These are phyloP conservation scores for Aureobasidium musti DNA, from an alignment of 2,329 filamentous ascomycete genomes.

Conservation along the genomic window DNA sequence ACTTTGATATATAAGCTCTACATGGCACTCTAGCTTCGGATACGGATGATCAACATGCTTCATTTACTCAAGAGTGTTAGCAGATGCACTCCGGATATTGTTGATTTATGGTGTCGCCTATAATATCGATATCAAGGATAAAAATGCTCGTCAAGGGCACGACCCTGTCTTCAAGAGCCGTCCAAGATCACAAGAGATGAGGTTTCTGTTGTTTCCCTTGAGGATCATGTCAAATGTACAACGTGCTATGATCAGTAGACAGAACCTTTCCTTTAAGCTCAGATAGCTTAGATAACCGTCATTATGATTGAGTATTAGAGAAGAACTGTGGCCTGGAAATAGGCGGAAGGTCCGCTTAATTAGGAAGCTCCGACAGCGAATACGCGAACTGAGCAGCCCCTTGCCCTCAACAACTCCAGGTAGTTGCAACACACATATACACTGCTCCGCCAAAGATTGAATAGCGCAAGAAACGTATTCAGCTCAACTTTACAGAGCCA, in stretches of 20 bases:
- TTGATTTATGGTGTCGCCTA: background rate
- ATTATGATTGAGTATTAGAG: background rate
- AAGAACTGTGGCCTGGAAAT: background rate
- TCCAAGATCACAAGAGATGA: background rate
- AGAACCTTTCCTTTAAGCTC: too few species aligned
- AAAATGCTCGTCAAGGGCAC: background rate
- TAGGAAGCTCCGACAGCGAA: background rate
- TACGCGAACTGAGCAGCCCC: background rate
- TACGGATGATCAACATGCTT: too few species aligned
- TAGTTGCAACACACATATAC: background rate
- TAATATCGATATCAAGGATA: background rate
- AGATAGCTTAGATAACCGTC: background rate
- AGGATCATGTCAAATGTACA: background rate
- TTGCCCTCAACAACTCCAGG: slow-evolving; percentile 5
- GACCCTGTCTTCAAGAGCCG: background rate
- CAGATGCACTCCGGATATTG: background rate
- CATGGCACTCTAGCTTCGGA: too few species aligned
- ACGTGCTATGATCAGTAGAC: too few species aligned
- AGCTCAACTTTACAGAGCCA: background rate
- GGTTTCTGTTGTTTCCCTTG: background rate
- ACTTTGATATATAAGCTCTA: background rate
- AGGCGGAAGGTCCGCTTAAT: background rate
- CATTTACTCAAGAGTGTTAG: background rate
- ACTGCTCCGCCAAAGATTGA: background rate
- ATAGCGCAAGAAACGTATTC: too few species aligned